phyloP scores from a whole-genome alignment of 1,284 basidiomycete genomes.

The Chondrostereum purpureum region DNA sequence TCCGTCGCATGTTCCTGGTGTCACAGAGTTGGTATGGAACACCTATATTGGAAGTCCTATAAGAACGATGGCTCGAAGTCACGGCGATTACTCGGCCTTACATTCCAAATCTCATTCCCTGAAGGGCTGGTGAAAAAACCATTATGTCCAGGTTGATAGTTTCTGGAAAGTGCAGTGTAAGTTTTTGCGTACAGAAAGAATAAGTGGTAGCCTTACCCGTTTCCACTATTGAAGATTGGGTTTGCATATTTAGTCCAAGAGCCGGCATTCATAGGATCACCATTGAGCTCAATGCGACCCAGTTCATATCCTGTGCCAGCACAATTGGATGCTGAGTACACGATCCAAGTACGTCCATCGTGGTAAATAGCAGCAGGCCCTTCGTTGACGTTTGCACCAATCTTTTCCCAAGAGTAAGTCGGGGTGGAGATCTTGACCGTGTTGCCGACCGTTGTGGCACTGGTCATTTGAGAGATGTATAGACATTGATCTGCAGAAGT shows the following conservation, averaged over 20 bases:
- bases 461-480: conserved; percentile 27
- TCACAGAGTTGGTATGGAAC: conserved; percentile 21
- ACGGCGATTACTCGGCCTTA: conserved; percentile 10
- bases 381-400: conserved; percentile 29
- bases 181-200: neutral
- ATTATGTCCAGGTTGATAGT: conserved; percentile 26
- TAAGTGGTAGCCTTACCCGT: conserved; percentile 20
- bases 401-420: conserved; percentile 28
- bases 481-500: conserved; percentile 26
- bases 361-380: conserved; percentile 27
- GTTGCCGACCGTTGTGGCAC: conserved; percentile 28
- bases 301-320: conserved; percentile 27
- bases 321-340: conserved; percentile 28
- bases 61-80: neutral
- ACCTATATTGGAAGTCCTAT: conserved; percentile 13
- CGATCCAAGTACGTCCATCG: conserved; percentile 26
- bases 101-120: conserved; percentile 25
- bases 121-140: conserved; percentile 27
- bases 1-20: conserved; percentile 27
- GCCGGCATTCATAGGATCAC: conserved; percentile 25
- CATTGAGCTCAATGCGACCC: conserved; percentile 27
- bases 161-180: too few relatives aligned
- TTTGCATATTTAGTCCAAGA: conserved; percentile 28
- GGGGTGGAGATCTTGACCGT: conserved; percentile 30
- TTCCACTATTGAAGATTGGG: conserved; percentile 26